Evolutionary conservation across 1,284 basidiomycete species (phyloP), one percentile per base, ranked within the genome.

Genomic region (Wolfiporia cocos): DNA sequence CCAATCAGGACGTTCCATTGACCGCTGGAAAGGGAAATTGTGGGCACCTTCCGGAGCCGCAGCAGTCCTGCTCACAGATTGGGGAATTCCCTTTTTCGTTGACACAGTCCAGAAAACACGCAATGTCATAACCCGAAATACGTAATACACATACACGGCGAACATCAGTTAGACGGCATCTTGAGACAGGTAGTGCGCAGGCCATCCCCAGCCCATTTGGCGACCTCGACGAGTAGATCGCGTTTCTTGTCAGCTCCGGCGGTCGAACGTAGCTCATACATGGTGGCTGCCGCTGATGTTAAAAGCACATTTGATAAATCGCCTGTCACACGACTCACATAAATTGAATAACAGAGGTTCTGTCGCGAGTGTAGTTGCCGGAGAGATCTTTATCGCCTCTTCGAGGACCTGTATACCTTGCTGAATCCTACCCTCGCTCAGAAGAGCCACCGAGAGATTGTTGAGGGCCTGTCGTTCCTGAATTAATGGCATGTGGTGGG

Each of bases 331-430:
- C 15, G 24, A 63, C 84, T 49, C 56, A 88, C 87, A 84, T 14
- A 90, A 67, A 50, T 90, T 90, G 63, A 89, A 90, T 34, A 90
- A 56, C 59, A 85, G 85, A 4, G 86, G 86, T 53, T 90, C 86
- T 2, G 84, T 80, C 17, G 80, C 72, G 9, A 83, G 78, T 12
- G 83, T 74, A 34, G 74, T 74, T 1, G 81, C 72, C 1, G 87
- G 86, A 1, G 83, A 81, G 3, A 70, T 56, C 38, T 65, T 67
- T 20, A 90, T 57, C 3, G 77, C 78, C 3, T 50, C 58, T 59
- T 90, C 86, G 23, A 90, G 65, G 2, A 79, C 67, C 33, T 75
- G 69, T 37, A 87, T 87, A 1, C 74, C 81, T 81, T 86, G 43
- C 55, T 76, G 78, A 24, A 90, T 51, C 49, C 73, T 76, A 3